Percentiles rank a stretch among this genome's conserved stretches.
Evolutionary conservation across 2,329 filamentous ascomycete genomes (phyloP).

Genomic region (Trichoderma lentiforme): DNA sequence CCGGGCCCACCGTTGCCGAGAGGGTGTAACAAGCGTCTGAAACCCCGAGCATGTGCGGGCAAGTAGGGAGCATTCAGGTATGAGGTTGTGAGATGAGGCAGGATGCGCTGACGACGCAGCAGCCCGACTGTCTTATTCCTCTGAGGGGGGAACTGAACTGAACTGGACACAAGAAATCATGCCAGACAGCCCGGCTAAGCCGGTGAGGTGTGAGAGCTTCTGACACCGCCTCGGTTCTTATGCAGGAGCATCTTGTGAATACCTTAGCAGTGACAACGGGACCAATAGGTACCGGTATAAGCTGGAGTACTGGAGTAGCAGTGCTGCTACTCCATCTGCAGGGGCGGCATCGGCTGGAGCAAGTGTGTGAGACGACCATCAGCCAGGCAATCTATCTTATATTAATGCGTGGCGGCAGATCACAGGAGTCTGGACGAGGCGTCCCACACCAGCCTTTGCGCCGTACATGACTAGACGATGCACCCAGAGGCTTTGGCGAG

Average conservation of each 20-base stretch:
- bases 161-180: background rate
- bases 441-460: background rate
- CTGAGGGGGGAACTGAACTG: background rate
- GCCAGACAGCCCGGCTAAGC: constrained; percentile 9
- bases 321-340: constrained; percentile 7
- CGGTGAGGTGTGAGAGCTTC: constrained; percentile 13
- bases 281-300: background rate
- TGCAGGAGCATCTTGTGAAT: background rate
- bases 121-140: background rate
- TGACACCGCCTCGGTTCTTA: constrained; percentile 16
- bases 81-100: background rate
- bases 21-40: background rate
- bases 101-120: constrained; percentile 7
- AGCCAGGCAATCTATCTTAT: background rate
- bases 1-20: background rate
- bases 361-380: constrained; percentile 3
- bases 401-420: constrained; percentile 13
- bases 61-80: background rate
- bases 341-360: constrained; percentile 1
- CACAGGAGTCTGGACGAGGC: background rate
- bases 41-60: background rate
- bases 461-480: background rate
- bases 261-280: background rate
- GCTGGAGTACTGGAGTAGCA: background rate
- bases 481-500: background rate